These are phyloP conservation scores for Pulveroboletus ravenelii DNA, from an alignment of 768 basidiomycete genomes.

Conservation along the genomic window DNA sequence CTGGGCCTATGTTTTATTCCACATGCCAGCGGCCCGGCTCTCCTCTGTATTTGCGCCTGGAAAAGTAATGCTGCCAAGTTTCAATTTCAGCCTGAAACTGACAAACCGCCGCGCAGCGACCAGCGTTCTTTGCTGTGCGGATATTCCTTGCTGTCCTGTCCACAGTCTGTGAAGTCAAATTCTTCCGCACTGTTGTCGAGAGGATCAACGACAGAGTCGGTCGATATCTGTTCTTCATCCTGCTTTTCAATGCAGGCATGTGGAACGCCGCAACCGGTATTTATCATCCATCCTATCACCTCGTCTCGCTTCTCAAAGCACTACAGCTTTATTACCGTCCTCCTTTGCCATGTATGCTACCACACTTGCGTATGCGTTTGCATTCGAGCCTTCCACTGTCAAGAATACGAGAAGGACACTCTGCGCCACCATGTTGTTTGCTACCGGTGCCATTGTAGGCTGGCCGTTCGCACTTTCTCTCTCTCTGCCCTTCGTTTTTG, in stretches of 20 bases:
- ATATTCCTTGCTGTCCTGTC: constrained; percentile 72
- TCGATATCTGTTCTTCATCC: constrained; percentile 87
- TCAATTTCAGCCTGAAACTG: constrained; percentile 3
- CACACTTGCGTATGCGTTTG: constrained; percentile 72
- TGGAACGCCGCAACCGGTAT: constrained; percentile 86
- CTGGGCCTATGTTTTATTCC: constrained; percentile 88
- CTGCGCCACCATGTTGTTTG: constrained; percentile 65
- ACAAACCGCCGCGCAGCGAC: constrained; percentile 49
- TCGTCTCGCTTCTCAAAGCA: constrained; percentile 10
- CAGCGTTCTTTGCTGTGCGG: constrained; percentile 85
- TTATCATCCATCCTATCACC: not conserved
- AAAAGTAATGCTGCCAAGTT: constrained; percentile 52
- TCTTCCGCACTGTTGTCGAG: constrained; percentile 78
- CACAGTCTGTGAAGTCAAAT: constrained; percentile 70
- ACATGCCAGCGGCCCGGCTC: constrained; percentile 62
- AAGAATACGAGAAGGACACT: constrained; percentile 53
- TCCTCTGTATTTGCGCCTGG: constrained; percentile 54
- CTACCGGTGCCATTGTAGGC: constrained; percentile 80
- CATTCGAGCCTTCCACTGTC: constrained; percentile 53
- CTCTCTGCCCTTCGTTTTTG: constrained; percentile 82
- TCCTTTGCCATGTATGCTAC: constrained; percentile 92
- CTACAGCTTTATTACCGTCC: constrained; percentile 85
- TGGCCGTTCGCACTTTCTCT: constrained; percentile 96
- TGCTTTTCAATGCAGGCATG: constrained; percentile 87
- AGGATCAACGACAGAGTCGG: constrained; percentile 86